phyloP scores from a whole-genome alignment of 1,284 basidiomycete genomes.

The Ustilago loliicola region DNA sequence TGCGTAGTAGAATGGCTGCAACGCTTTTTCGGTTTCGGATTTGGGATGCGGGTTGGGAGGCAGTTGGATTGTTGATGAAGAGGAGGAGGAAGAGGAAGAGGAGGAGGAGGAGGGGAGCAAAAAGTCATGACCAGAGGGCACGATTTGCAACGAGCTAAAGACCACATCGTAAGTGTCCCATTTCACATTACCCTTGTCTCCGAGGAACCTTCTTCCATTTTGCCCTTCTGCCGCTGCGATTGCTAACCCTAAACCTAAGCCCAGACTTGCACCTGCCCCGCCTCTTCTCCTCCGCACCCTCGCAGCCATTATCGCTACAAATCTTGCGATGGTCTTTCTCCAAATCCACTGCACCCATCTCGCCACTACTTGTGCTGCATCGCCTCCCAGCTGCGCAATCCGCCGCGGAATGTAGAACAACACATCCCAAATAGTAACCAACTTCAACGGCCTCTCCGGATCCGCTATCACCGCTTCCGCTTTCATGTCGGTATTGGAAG shows the following conservation, averaged over 20 bases:
- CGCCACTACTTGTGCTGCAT: conserved; percentile 14
- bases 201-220: conserved; percentile 35
- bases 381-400: conserved; percentile 29
- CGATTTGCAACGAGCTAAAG: conserved; percentile 76
- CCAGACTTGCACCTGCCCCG: not conserved
- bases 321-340: conserved; percentile 1
- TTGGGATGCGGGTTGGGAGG: not conserved
- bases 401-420: conserved; percentile 51
- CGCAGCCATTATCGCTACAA: conserved; percentile 6
- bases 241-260: conserved; percentile 14
- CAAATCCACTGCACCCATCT: conserved; percentile 3
- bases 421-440: conserved; percentile 54
- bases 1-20: conserved; percentile 82
- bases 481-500: not conserved
- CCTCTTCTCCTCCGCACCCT: not conserved
- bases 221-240: not conserved
- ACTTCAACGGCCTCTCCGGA: conserved; percentile 47
- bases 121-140: conserved; percentile 76
- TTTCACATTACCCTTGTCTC: conserved; percentile 16
- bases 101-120: conserved; percentile 68
- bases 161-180: conserved; percentile 50
- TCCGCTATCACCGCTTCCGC: conserved; percentile 50
- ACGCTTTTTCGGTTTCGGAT: not conserved
- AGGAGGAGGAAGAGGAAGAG: not conserved
- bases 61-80: not conserved